Percentiles rank a stretch among this genome's conserved stretches.
Evolutionary conservation across 2,329 filamentous ascomycete species (phyloP).

Genomic region (Microsporum audouinii): DNA sequence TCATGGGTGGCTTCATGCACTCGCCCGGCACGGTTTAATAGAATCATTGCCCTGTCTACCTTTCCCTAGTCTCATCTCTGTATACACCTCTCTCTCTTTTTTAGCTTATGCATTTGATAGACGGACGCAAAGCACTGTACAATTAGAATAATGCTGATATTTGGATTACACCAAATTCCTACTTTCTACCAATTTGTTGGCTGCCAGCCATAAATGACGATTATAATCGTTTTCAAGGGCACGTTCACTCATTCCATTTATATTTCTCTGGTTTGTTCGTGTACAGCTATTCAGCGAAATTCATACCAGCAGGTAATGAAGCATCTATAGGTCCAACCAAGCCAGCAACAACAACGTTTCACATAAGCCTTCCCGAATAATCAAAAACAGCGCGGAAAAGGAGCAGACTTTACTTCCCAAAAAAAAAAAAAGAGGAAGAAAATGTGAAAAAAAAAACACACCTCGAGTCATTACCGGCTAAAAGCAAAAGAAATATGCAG

Average conservation of each 20-base stretch:
- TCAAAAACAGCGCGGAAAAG: neutral
- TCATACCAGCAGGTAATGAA: neutral
- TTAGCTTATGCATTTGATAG: neutral
- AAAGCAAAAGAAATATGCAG: neutral
- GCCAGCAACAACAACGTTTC: slow-evolving; percentile 1
- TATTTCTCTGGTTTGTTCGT: neutral
- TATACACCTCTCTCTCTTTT: neutral
- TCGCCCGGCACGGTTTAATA: neutral
- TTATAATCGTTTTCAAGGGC: neutral
- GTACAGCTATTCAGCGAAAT: neutral
- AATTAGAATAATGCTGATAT: neutral
- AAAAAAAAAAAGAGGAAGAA: neutral
- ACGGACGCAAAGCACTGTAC: neutral
- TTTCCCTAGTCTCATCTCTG: neutral
- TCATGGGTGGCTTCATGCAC: neutral
- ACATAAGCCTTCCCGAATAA: slow-evolving; percentile 5
- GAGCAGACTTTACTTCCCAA: neutral
- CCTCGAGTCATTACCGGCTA: slow-evolving; percentile 3
- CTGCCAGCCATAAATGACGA: too few relatives aligned
- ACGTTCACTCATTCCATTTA: neutral
- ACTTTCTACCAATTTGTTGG: too few relatives aligned
- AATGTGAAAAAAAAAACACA: neutral
- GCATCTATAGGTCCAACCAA: slow-evolving; percentile 2
- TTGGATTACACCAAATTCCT: neutral
- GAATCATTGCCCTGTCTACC: neutral